Evolutionary conservation across 306 rosid species (phyloP), one percentile per base, ranked within the genome.

Genomic region (Dalbergia cochinchinensis): DNA sequence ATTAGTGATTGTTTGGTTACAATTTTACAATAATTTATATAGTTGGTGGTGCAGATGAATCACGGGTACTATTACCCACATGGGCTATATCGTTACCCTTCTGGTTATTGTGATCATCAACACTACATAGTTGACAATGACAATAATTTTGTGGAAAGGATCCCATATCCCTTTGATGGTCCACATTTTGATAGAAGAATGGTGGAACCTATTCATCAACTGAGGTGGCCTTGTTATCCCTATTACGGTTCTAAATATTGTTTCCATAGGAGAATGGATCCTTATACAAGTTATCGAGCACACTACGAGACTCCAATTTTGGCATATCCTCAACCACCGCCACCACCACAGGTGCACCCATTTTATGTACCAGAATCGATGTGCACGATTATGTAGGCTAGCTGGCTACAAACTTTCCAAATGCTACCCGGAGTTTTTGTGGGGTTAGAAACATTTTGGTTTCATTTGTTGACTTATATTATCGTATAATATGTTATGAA

Each of bases 91-190:
- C 31, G 34, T 44, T 39, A 78, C 76, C 65, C 69, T 7, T 20
- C 8, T 3, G n/a, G 33, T 62, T 15, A 63, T 22, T 41, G 41
- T 20, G 12, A 77, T 51, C 48, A 41, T n/a, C 48, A 31, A 3
- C 78, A 73, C 16, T 16, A 0, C 8, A 65, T 73, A 73, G 18
- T 26, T 47, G 84, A 65, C 33, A 20, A 65, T 3, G 11, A 19
- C 39, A 65, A 80, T 4, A 73, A 73, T 10, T 45, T 73, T n/a
- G 78, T 72, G 20, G 84, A 73, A 41, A 72, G 50, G 31, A 80
- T 64, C 54, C 79, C 79, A 53, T 72, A 80, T 42, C 74, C 83
- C 7, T 80, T 80, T 65, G 83, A 72, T 54, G 83, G 73, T n/a
- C 68, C 84, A 64, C 54, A 54, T 42, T 26, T 72, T 65, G 83